Percentiles rank a stretch among this genome's conserved stretches.
phyloP scores from a whole-genome alignment of 441 rosid species.

The Flueggea neowawraea region DNA sequence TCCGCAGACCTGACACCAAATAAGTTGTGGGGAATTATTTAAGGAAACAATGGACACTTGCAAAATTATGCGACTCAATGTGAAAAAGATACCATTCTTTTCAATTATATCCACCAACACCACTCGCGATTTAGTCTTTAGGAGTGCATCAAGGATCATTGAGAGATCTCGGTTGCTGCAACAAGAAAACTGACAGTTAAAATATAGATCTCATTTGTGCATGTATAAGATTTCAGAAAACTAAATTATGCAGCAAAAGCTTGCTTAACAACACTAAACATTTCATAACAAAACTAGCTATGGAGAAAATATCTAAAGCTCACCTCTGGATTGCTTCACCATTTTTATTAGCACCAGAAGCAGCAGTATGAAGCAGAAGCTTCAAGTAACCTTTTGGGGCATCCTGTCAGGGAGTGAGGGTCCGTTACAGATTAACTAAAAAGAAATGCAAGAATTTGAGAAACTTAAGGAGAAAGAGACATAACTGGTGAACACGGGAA shows the following conservation, averaged over 20 bases:
- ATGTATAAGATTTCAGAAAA: too few relatives aligned
- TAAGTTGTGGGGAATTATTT: conserved; percentile 10
- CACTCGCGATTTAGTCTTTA: conserved; percentile 82
- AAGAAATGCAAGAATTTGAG: neutral
- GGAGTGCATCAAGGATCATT: conserved; percentile 96
- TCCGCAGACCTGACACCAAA: conserved; percentile 70
- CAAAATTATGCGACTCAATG: conserved; percentile 9
- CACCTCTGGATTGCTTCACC: conserved; percentile 98
- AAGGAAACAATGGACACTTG: conserved; percentile 6
- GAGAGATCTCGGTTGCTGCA: conserved; percentile 98
- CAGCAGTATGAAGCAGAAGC: too few relatives aligned
- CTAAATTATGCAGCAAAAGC: neutral
- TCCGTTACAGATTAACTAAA: conserved; percentile 9
- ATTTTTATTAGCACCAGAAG: conserved; percentile 58
- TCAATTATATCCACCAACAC: conserved; percentile 81
- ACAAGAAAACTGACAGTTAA: conserved; percentile 15
- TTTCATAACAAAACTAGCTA: neutral
- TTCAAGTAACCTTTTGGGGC: too few relatives aligned
- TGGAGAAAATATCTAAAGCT: conserved; percentile 10
- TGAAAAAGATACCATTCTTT: conserved; percentile 75
- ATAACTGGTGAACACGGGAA: too few relatives aligned
- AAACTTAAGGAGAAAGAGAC: neutral
- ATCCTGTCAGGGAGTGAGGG: too few relatives aligned
- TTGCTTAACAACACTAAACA: neutral
- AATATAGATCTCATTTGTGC: neutral